These are phyloP conservation scores for Candida vartiovaarae DNA, from an alignment of 805 yeast genomes.

Conservation along the genomic window DNA sequence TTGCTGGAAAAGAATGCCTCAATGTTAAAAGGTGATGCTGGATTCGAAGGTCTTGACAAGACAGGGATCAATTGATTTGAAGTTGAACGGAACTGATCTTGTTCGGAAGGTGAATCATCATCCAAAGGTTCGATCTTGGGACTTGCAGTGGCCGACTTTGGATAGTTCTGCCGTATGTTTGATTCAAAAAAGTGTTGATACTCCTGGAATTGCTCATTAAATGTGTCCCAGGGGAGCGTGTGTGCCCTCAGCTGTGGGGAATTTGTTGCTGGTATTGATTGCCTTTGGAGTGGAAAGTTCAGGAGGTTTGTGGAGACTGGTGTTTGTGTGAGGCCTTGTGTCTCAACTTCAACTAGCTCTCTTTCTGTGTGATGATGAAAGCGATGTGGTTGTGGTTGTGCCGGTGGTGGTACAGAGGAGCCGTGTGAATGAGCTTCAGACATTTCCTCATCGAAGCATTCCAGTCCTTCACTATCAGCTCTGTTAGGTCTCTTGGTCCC, in stretches of 20 bases:
- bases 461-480: no score
- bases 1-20: conserved; percentile 4
- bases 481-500: conserved; percentile 1
- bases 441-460: no score
- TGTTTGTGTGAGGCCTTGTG: conserved; percentile 12
- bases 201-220: conserved; percentile 12
- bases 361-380: no score
- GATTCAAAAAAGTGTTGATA: conserved; percentile 22
- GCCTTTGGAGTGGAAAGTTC: conserved; percentile 5
- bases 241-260: conserved; percentile 5
- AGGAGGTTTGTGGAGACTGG: conserved; percentile 19
- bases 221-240: conserved; percentile 11
- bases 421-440: no score
- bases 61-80: not conserved
- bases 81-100: not conserved
- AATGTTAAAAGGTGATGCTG: conserved; percentile 4
- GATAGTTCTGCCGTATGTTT: conserved; percentile 16
- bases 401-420: no score
- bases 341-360: conserved; percentile 6
- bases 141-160: conserved; percentile 3
- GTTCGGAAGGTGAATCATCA: not conserved
- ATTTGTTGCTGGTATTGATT: conserved; percentile 1
- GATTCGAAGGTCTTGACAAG: not conserved
- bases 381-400: no score
- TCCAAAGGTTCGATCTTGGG: conserved; percentile 8